These are phyloP conservation scores for Amphirosellinia nigrospora DNA, from an alignment of 495 filamentous ascomycete species.

Conservation along the genomic window DNA sequence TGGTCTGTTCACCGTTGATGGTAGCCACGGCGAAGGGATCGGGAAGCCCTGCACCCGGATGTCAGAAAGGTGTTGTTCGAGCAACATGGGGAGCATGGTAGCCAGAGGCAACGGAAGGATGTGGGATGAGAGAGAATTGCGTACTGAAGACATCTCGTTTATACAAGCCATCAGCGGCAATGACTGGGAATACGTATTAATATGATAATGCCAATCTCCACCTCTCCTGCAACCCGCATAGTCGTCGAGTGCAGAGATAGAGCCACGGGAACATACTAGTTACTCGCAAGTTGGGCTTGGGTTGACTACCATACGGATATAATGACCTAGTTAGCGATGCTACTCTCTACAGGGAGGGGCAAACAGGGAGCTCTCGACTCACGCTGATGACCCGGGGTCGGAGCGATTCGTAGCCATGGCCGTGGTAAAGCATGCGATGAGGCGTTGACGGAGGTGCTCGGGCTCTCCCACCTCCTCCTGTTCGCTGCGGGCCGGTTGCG, in stretches of 20 bases:
- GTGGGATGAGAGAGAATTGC: constrained; percentile 37
- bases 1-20: constrained; percentile 94
- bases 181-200: constrained; percentile 66
- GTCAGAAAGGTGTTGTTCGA: constrained; percentile 20
- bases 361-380: constrained; percentile 24
- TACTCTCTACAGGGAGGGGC: not conserved
- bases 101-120: constrained; percentile 9
- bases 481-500: constrained; percentile 14
- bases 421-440: constrained; percentile 83
- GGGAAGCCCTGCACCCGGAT: constrained; percentile 73
- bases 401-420: constrained; percentile 38
- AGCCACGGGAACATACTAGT: constrained; percentile 59
- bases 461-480: constrained; percentile 23
- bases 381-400: constrained; percentile 40
- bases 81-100: not conserved
- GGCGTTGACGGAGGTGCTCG: constrained; percentile 70
- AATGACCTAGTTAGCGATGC: constrained; percentile 24
- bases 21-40: constrained; percentile 98
- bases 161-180: constrained; percentile 97
- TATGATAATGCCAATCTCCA: not conserved
- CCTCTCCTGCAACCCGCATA: not conserved
- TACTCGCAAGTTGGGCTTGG: constrained; percentile 70
- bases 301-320: constrained; percentile 47
- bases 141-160: constrained; percentile 98
- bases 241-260: not conserved